Evolutionary conservation across 225 moss, liverwort and hornwort species (phyloP).

Genomic region (Straminergon stramineum): DNA sequence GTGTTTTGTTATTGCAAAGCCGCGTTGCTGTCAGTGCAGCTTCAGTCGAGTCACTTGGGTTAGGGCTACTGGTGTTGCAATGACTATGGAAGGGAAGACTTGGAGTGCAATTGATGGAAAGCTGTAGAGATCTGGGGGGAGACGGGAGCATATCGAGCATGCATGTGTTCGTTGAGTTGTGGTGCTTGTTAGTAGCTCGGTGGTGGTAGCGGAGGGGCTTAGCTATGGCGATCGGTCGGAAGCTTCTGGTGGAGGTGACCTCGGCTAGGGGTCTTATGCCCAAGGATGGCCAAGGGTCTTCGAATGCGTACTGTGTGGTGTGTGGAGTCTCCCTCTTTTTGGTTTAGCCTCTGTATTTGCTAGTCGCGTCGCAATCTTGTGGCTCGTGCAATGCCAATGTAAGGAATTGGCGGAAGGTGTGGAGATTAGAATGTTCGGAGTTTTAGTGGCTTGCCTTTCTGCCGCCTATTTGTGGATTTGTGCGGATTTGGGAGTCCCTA

Average conservation of each 20-base stretch:
- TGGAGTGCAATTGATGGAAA: background rate
- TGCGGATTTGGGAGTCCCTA: background rate
- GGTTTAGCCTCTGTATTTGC: background rate
- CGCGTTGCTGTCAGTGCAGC: background rate
- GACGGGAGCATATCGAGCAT: background rate
- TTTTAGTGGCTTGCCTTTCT: too few relatives aligned
- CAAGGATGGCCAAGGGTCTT: slow-evolving; percentile 38
- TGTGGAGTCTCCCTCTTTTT: background rate
- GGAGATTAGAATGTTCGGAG: background rate
- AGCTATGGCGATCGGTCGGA: slow-evolving; percentile 13
- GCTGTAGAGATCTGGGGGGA: background rate
- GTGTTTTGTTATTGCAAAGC: background rate
- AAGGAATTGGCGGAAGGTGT: background rate
- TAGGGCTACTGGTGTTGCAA: background rate
- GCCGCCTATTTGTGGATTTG: background rate
- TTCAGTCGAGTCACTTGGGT: background rate
- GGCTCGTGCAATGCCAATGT: background rate
- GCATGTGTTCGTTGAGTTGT: background rate
- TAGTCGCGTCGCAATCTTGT: background rate
- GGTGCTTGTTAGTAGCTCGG: background rate
- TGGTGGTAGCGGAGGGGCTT: background rate
- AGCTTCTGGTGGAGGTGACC: slow-evolving; percentile 32
- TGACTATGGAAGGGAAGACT: background rate
- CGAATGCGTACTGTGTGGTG: slow-evolving; percentile 48
- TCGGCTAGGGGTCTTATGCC: slow-evolving; percentile 38